Evolutionary conservation across 257 asterid genomes (phyloP), one percentile per base, ranked within the genome.

Genomic region (Capsicum rhomboideum): DNA sequence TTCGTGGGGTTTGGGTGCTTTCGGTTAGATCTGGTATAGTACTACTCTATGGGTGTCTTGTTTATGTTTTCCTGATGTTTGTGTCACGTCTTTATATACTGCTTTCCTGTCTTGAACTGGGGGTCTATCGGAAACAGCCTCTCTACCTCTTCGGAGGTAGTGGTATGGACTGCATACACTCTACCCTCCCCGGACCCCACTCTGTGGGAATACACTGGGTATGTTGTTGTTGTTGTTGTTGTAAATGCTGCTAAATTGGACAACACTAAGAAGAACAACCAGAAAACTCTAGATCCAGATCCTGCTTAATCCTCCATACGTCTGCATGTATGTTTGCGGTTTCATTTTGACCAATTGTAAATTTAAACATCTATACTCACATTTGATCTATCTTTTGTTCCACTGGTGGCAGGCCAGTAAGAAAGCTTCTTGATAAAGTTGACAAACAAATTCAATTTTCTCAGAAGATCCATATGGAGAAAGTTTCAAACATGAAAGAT

Each of bases 171-270:
- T n/a, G n/a, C n/a, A n/a, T n/a, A n/a, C n/a, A n/a, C n/a, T n/a
- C n/a, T n/a, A n/a, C n/a, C n/a, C n/a, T n/a, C n/a, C n/a, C n/a
- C n/a, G n/a, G n/a, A n/a, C n/a, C n/a, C n/a, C n/a, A n/a, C n/a
- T n/a, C n/a, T n/a, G n/a, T n/a, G n/a, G n/a, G n/a, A n/a, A n/a
- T n/a, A n/a, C n/a, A n/a, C n/a, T n/a, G n/a, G n/a, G n/a, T n/a
- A n/a, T n/a, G n/a, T n/a, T n/a, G n/a, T n/a, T n/a, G n/a, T n/a
- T n/a, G n/a, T n/a, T n/a, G n/a, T n/a, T n/a, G n/a, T n/a, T n/a
- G n/a, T n/a, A n/a, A n/a, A n/a, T 87, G 84, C 71, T 78, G 66
- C 21, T 50, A 81, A 82, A 86, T 42, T 85, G 82, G 44, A 78
- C 80, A 83, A 49, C 80, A 49, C 40, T 23, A 72, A 72, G 80